Evolutionary conservation across 2,329 filamentous ascomycete species (phyloP), one percentile per base, ranked within the genome.

Genomic region (Herpotrichia juniperi): DNA sequence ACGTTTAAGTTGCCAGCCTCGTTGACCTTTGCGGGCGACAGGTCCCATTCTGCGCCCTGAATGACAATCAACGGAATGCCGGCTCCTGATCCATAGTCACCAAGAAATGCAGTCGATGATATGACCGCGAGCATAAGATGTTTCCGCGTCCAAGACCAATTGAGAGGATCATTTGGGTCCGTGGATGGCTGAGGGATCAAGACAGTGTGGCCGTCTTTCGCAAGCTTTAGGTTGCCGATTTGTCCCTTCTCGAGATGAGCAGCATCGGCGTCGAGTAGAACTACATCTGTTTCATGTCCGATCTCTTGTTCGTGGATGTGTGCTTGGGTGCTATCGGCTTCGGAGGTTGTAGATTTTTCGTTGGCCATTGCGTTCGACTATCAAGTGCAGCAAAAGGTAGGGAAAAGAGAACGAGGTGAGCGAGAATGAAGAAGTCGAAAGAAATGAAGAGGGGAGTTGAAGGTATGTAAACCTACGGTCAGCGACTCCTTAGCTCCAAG

Each of bases 1-100:
- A 83, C 76, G 53, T 83, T 83, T 6, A 81, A 75, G 16, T 78
- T 80, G 35, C 79, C 77, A 4, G 79, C 76, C 59, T 81, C 77
- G 56, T 83, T 82, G 51, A 83, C 78, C 19, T 74, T 72, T 32
- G 81, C 74, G 30, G 77, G 75, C 3, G 75, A 69, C 63, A 80
- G 77, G 22, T 73, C 58, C 81, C 81, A 84, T 65, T 81, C 65
- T 42, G 74, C 74, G 14, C 52, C 62, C 45, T 70, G 66, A 4
- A 57, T 49, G 6, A 70, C 60, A 43, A 70, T 70, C 24, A 67
- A 56, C 6, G 67, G 63, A 21, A 68, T 68, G 39, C 64, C 67
- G 12, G 64, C 56, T 26, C 62, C 78, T 19, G 5, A 16, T 14
- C 78, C 79, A 63, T 78, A 83, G 54, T 83, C 80, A 1, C 78